A percentile compares a stretch with the other conserved stretches of the same genome.
These are phyloP conservation scores for Colletotrichum sublineola DNA, from an alignment of 2,329 filamentous ascomycete species.

Conservation along the genomic window DNA sequence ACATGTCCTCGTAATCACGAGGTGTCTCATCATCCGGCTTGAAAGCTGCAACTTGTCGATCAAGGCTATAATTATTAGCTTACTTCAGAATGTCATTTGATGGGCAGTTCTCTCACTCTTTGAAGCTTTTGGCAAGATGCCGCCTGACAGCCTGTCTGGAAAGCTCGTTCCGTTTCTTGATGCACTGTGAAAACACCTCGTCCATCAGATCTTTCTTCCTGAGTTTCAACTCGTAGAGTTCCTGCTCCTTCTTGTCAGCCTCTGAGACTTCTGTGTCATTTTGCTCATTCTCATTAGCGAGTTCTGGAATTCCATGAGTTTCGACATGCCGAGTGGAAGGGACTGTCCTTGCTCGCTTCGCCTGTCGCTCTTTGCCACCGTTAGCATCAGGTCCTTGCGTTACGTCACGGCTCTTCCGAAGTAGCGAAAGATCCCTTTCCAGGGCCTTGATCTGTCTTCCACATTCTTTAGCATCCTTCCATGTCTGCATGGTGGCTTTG, in stretches of 20 bases:
- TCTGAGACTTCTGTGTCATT: not conserved
- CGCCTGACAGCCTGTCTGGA: constrained; percentile 50
- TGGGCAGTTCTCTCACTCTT: constrained; percentile 57
- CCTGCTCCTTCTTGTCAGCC: not conserved
- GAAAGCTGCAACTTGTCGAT: not conserved
- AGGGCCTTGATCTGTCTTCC: not conserved
- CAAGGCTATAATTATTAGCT: constrained; percentile 54
- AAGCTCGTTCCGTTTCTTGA: constrained; percentile 68
- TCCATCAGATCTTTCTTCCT: not conserved
- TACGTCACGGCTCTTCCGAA: not conserved
- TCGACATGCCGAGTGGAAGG: not conserved
- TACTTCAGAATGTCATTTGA: constrained; percentile 50
- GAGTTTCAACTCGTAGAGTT: not conserved
- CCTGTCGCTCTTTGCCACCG: not conserved
- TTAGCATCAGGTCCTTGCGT: not conserved
- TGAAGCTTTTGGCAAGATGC: constrained; percentile 48
- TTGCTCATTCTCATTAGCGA: fast-evolving
- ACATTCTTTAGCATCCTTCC: not conserved
- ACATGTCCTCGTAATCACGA: constrained; percentile 71
- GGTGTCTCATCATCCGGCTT: no score
- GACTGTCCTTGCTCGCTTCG: not conserved
- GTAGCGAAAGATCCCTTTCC: not conserved
- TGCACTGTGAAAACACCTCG: constrained; percentile 52
- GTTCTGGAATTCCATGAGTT: fast-evolving
- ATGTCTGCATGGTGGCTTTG: not conserved